Conservation (phyloP, 129 eudicot genomes). For the Tagetes erecta region DNA sequence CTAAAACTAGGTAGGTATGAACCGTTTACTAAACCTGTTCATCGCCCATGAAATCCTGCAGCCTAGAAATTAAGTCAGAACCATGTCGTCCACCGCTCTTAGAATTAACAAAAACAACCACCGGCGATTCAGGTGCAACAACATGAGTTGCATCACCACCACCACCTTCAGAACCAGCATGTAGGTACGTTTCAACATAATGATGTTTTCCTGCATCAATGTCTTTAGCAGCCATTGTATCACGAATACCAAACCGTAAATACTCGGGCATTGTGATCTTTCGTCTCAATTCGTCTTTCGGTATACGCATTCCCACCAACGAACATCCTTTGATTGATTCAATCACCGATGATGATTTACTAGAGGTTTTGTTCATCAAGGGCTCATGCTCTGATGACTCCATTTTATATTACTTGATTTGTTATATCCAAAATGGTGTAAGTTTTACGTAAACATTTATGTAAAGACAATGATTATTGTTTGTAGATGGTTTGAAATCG, state of each 20-base stretch:
- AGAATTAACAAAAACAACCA: slow-evolving; percentile 67
- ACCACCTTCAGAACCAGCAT: neutral
- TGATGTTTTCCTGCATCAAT: slow-evolving; percentile 39
- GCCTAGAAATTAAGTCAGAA: slow-evolving; percentile 45
- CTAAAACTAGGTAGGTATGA: neutral
- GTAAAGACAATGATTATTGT: neutral
- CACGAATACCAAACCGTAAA: slow-evolving; percentile 52
- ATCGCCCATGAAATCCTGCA: slow-evolving; percentile 61
- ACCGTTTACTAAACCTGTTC: slow-evolving; percentile 52
- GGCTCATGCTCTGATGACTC: slow-evolving; percentile 35
- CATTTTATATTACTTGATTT: slow-evolving; percentile 19
- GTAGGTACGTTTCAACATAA: slow-evolving; percentile 1
- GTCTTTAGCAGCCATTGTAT: slow-evolving; percentile 50
- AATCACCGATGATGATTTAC: slow-evolving; percentile 62
- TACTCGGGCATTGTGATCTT: slow-evolving; percentile 59
- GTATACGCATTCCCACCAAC: slow-evolving; percentile 39
- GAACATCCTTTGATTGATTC: slow-evolving; percentile 64
- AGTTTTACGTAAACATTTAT: neutral
- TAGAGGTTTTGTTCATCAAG: slow-evolving; percentile 28
- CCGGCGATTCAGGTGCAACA: slow-evolving; percentile 53
- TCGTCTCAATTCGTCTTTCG: slow-evolving; percentile 47
- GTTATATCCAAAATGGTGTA: no score
- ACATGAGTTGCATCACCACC: slow-evolving; percentile 15
- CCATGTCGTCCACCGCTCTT: slow-evolving; percentile 80
- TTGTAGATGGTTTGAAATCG: neutral